A percentile compares a stretch with the other conserved stretches of the same genome.
Conservation (phyloP, 1,139 yeast species). For the Nakaseomyces sp. region DNA sequence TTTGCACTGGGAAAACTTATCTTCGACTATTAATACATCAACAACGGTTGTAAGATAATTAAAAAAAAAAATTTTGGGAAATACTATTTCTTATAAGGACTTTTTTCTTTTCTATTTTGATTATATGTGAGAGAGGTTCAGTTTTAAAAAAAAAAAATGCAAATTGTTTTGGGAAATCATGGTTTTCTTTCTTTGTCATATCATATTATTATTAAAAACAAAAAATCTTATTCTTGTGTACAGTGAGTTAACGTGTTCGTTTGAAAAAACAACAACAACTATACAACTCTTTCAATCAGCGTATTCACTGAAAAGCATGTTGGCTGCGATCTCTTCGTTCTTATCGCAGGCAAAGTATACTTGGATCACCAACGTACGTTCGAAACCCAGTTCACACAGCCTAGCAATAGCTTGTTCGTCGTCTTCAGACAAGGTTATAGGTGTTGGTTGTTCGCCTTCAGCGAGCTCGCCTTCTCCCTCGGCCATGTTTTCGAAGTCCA, state of each 20-base stretch:
- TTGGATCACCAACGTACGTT: slow-evolving; percentile 76
- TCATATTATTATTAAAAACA: no score
- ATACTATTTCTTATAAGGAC: neutral
- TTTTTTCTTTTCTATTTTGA: neutral
- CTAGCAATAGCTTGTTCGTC: slow-evolving; percentile 85
- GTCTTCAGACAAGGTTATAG: slow-evolving; percentile 62
- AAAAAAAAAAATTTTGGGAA: neutral
- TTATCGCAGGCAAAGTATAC: slow-evolving; percentile 97
- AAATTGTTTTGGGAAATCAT: neutral
- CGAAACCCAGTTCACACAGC: slow-evolving; percentile 88
- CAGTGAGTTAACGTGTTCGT: no score
- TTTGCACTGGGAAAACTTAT: neutral
- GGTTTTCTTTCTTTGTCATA: neutral
- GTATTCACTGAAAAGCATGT: slow-evolving; percentile 51
- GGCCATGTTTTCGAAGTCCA: slow-evolving; percentile 11
- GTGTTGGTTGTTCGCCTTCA: slow-evolving; percentile 31
- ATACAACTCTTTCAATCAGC: slow-evolving; percentile 25
- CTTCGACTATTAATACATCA: neutral
- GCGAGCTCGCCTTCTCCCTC: slow-evolving; percentile 32
- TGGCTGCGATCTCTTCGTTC: slow-evolving; percentile 94
- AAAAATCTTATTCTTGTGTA: no score
- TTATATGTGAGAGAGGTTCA: neutral
- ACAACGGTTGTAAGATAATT: neutral
- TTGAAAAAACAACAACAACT: no score
- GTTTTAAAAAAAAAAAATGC: neutral